Evolutionary conservation across 2,329 filamentous ascomycete genomes (phyloP).

Genomic region (Capronia epimyces): DNA sequence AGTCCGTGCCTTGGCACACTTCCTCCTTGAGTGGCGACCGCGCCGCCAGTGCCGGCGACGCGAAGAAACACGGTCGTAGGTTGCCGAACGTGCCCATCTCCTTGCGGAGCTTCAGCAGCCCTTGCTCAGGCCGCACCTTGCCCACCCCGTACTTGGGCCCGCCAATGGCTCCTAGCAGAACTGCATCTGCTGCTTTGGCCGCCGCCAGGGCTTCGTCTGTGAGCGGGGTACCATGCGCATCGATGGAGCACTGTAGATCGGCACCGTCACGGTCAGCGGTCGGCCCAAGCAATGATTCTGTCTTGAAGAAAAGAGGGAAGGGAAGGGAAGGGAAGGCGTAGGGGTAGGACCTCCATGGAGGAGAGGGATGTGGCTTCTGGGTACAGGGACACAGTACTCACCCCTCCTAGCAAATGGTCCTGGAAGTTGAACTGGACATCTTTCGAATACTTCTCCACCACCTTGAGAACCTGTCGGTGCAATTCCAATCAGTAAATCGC

Average conservation of each 20-base stretch:
- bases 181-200: constrained; percentile 78
- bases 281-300: too few relatives aligned
- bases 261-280: too few relatives aligned
- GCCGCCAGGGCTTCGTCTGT: constrained; percentile 77
- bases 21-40: constrained; percentile 80
- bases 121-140: constrained; percentile 82
- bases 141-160: constrained; percentile 97
- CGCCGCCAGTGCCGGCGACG: constrained; percentile 76
- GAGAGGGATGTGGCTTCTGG: neutral
- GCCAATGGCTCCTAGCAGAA: constrained; percentile 88
- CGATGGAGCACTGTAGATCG: constrained; percentile 86
- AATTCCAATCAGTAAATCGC: constrained; percentile 4
- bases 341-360: too few relatives aligned
- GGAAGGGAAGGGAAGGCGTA: neutral
- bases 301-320: neutral
- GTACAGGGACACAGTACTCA: constrained; percentile 49
- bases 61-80: constrained; percentile 93
- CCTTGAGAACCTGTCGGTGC: constrained; percentile 62
- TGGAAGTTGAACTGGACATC: constrained; percentile 81
- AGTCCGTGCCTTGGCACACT: constrained; percentile 80
- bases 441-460: constrained; percentile 64
- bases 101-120: constrained; percentile 83
- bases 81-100: constrained; percentile 93
- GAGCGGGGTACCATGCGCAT: constrained; percentile 69
- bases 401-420: constrained; percentile 84